Base-by-base conservation (phyloP, 2,329 filamentous ascomycete genomes). In the Fusarium redolens region DNA sequence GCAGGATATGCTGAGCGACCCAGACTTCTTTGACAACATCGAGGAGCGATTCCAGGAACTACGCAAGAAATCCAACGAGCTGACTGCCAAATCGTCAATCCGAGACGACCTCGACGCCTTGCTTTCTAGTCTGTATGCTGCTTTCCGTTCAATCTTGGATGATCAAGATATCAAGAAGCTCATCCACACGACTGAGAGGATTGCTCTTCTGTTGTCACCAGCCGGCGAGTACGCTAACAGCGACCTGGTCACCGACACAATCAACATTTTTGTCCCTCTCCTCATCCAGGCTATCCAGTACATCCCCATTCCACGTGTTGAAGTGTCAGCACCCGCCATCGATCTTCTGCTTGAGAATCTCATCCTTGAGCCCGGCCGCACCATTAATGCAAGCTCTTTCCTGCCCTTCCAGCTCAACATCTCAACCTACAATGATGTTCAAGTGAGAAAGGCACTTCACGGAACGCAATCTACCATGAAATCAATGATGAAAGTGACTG, bases 281-380 rank as follows among this genome's bases (percentile, higher is more conserved):
- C 78, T 95, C 7, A 88, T 98, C 64, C 88, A 93, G 73, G 89
- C 90, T 5, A 87, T 98, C 37, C 95, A 98, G 79, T 95, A 94
- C 81, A 85, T 98, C 7, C 96, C 96, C 0, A 96, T 98, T 58
- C 95, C 95, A 1, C 92, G 96, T 8, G 82, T 98, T n/a, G 96
- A 98, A 81, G 86, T 98, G 9, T 92, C 93, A 1, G 92, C 92
- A 7, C 95, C 95, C 0, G 91, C 93, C 38, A 86, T 97, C 61
- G 95, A 98, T 76, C 88, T 98, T 9, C 85, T 98, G 2, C 84
- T 98, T 5, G 96, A 98, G 79, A 98, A 97, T 72, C 86, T 98
- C 37, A 92, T 98, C 67, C 87, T 98, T 37, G 94, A 98, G 78
- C 96, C 96, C 0, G 96, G 96, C 11, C 87, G 87, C 64, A 97